Evolutionary conservation across 2,329 filamentous ascomycete genomes (phyloP), one percentile per base, ranked within the genome.

Genomic region (Claviceps purpurea): DNA sequence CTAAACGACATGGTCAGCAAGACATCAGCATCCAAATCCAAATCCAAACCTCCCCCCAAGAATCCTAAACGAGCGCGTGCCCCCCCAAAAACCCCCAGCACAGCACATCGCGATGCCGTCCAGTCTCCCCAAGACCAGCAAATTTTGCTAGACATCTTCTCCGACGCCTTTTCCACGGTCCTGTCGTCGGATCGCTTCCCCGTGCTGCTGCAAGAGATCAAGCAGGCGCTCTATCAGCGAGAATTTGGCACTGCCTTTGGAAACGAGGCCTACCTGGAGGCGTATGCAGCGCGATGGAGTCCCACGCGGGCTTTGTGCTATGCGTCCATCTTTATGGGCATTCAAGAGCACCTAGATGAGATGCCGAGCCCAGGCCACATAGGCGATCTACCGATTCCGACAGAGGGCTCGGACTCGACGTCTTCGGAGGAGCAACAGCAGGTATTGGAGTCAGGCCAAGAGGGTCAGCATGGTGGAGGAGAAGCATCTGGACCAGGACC

Each of bases 261-360:
- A 0, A 75, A 74, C 46, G 75, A 80, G 52, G 80, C 85, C 45
- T 78, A 84, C 59, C 75, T 96, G 18, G 80, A 85, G 55, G 87
- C 85, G 10, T 98, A 98, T 71, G 88, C 89, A 8, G 79, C 88
- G 51, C 74, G 93, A 60, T 98, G 91, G 90, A 95, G 89, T 67
- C 87, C 91, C 1, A 85, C 86, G 50, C 76, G 93, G 50, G 86
- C 89, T 0, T 70, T 97, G 50, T 88, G 84, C 56, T 97, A 97
- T 68, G 73, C 81, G n/a, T 63, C 69, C 2, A 68, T 82, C n/a
- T 65, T 84, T 40, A 54, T 66, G 48, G 62, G 61, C 7, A 61
- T 79, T 13, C 54, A 56, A 10, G 54, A 56, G 1, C 58, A 73
- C 30, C 56, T 74, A 2, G 58, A 64, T 26, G 54, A 52, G n/a